Conservation (phyloP, 1,284 basidiomycete genomes). For the Gomphus bonarii region DNA sequence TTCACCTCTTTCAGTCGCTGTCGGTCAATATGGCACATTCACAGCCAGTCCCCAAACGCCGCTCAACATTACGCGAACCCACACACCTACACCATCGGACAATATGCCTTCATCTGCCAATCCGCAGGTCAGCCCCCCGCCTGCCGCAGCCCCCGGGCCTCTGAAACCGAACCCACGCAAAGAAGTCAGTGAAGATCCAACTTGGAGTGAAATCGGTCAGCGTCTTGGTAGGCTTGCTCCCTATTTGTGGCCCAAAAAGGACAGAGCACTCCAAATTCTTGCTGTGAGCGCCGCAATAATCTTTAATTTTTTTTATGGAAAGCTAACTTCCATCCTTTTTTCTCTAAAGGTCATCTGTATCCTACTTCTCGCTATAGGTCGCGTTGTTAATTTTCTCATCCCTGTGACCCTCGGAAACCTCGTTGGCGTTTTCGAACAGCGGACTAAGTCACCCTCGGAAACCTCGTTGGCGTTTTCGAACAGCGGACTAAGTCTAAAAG, state of each 20-base stretch:
- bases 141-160: slow-evolving; percentile 1
- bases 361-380: slow-evolving; percentile 59
- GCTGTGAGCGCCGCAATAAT: slow-evolving; percentile 37
- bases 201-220: slow-evolving; percentile 51
- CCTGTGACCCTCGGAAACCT: slow-evolving; percentile 67
- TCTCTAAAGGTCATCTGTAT: slow-evolving; percentile 58
- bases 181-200: slow-evolving; percentile 51
- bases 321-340: slow-evolving; percentile 1
- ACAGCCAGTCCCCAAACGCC: slow-evolving; percentile 40
- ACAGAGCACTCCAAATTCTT: slow-evolving; percentile 51
- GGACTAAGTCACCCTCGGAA: slow-evolving; percentile 10
- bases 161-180: slow-evolving; percentile 29
- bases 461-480: slow-evolving; percentile 51
- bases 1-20: slow-evolving; percentile 32
- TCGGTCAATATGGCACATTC: slow-evolving; percentile 65
- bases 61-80: slow-evolving; percentile 45
- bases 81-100: slow-evolving; percentile 45
- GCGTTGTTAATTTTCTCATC: slow-evolving; percentile 63
- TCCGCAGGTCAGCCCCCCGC: slow-evolving; percentile 5
- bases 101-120: slow-evolving; percentile 15
- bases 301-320: not conserved
- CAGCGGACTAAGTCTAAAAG: slow-evolving; percentile 20
- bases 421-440: slow-evolving; percentile 47
- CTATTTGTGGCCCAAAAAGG: slow-evolving; percentile 76
- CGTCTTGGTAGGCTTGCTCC: slow-evolving; percentile 58